phyloP scores from a whole-genome alignment of 2,329 filamentous ascomycete genomes.

The Alternaria sp. region DNA sequence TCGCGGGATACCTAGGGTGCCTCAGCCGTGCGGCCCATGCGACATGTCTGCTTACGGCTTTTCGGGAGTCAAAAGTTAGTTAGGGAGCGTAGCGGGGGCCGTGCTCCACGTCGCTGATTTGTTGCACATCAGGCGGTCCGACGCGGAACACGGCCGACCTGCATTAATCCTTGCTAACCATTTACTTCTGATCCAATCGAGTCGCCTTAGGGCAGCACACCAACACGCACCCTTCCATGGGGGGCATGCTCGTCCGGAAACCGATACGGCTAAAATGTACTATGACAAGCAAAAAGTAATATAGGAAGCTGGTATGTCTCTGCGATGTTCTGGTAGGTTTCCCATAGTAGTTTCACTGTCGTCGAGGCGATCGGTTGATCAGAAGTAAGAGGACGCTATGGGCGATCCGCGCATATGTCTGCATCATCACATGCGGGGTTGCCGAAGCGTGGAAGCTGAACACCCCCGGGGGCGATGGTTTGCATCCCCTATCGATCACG shows the following conservation, averaged over 20 bases:
- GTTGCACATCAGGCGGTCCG: constrained; percentile 6
- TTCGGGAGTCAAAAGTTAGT: constrained; percentile 7
- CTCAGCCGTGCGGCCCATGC: constrained; percentile 14
- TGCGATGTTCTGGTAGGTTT: not conserved
- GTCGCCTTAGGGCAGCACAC: not conserved
- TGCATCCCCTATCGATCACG: constrained; percentile 13
- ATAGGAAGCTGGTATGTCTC: not conserved
- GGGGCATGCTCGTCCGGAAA: not conserved
- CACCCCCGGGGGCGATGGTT: not conserved
- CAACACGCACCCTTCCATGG: constrained; percentile 9
- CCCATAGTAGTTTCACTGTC: not conserved
- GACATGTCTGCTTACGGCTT: constrained; percentile 9
- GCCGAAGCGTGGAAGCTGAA: constrained; percentile 7
- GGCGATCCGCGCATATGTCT: not conserved
- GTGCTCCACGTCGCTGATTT: constrained; percentile 9
- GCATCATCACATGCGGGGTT: constrained; percentile 5
- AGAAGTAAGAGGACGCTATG: not conserved
- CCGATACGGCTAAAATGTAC: not conserved
- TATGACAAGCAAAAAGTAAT: constrained; percentile 6
- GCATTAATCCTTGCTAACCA: constrained; percentile 4
- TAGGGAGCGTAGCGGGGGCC: not conserved
- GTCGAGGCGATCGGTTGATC: constrained; percentile 1
- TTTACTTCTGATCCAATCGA: constrained; percentile 1
- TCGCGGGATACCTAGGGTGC: constrained; percentile 7
- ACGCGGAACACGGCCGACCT: constrained; percentile 15